Conservation (phyloP, 208 protist genomes). For the Leishmania mexicana region DNA sequence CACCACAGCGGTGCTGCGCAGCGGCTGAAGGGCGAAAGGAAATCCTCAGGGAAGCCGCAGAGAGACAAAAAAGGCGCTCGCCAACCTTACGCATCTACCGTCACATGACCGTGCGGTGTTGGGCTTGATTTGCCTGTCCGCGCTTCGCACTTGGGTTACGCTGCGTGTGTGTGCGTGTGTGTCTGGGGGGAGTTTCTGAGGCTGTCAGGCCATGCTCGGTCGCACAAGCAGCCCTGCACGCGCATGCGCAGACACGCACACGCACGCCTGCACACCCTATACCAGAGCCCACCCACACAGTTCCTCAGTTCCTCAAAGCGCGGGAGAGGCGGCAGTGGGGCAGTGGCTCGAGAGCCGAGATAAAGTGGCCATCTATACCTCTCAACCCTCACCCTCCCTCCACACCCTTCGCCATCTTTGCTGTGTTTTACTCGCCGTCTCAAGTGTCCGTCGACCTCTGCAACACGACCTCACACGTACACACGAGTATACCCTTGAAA, state of each 20-base stretch:
- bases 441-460: background rate
- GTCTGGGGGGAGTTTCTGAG: background rate
- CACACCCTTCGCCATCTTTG: background rate
- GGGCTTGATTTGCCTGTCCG: background rate
- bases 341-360: background rate
- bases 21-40: background rate
- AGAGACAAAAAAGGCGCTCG: background rate
- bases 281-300: background rate
- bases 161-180: background rate
- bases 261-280: background rate
- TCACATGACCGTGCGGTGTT: background rate
- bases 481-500: background rate
- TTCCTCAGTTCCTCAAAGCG: background rate
- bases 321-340: background rate
- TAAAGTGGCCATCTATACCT: background rate
- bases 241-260: background rate
- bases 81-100: background rate
- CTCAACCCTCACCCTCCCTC: rapidly evolving
- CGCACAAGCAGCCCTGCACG: background rate
- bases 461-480: background rate
- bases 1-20: background rate
- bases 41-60: background rate
- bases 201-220: background rate
- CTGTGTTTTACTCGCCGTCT: background rate
- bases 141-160: background rate